phyloP scores from a whole-genome alignment of 352 stramenopile species.

The Phytophthora macrochlamydospora region DNA sequence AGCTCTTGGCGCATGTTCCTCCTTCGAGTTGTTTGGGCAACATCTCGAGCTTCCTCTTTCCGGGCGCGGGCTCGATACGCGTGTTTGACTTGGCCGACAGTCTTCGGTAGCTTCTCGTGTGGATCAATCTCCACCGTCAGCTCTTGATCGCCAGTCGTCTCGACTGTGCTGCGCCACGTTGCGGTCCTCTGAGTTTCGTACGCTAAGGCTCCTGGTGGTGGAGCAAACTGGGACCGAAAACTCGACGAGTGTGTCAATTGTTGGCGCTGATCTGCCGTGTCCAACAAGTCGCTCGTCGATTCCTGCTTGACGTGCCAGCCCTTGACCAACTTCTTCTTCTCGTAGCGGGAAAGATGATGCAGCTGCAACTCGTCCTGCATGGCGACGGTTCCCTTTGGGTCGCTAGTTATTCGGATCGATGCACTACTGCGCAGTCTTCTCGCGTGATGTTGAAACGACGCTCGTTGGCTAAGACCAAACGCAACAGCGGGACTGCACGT shows the following conservation, averaged over 20 bases:
- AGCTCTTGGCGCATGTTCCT: constrained; percentile 16
- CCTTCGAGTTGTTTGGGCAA: constrained; percentile 18
- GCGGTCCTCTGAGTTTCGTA: constrained; percentile 16
- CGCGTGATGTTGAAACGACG: constrained; percentile 28
- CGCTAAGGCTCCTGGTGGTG: constrained; percentile 18
- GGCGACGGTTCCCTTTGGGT: too few relatives aligned
- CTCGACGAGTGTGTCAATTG: too few relatives aligned
- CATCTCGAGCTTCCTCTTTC: constrained; percentile 32
- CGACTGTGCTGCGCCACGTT: constrained; percentile 17
- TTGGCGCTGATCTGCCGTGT: neutral
- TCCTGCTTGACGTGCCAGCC: constrained; percentile 30
- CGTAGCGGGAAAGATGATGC: constrained; percentile 25
- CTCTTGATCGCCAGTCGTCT: neutral
- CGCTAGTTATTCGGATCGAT: constrained; percentile 19
- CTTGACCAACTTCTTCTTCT: constrained; percentile 45
- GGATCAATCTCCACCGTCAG: neutral
- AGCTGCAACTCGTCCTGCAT: constrained; percentile 32
- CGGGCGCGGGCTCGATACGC: constrained; percentile 45
- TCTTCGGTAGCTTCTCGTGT: constrained; percentile 27
- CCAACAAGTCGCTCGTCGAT: neutral
- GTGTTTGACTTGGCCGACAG: constrained; percentile 49
- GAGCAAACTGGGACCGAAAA: constrained; percentile 20
- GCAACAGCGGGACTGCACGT: constrained; percentile 1
- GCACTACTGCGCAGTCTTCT: constrained; percentile 1
- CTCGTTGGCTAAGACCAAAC: constrained; percentile 3